Percentiles rank a stretch among this genome's conserved stretches.
phyloP scores from a whole-genome alignment of 2,329 filamentous ascomycete genomes.

The Chrysoporthe deuterocubensis region DNA sequence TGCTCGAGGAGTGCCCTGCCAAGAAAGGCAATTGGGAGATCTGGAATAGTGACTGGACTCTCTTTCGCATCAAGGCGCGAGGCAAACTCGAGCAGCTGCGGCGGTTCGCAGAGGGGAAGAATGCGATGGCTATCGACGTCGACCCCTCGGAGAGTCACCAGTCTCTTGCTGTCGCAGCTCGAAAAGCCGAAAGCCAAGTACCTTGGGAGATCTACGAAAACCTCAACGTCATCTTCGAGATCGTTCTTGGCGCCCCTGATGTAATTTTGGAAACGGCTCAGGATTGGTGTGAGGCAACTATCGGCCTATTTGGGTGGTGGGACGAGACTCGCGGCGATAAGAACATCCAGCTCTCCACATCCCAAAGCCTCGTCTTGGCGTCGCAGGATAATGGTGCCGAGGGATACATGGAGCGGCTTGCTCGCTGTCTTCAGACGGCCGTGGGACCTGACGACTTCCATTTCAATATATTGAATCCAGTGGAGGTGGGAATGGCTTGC shows the following conservation, averaged over 20 bases:
- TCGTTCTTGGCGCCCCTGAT: constrained; percentile 75
- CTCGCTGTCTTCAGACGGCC: constrained; percentile 71
- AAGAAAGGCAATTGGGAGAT: constrained; percentile 79
- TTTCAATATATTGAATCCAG: constrained; percentile 73
- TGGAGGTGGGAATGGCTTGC: constrained; percentile 82
- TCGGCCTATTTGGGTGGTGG: constrained; percentile 90
- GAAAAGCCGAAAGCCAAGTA: constrained; percentile 83
- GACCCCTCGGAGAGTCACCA: constrained; percentile 41
- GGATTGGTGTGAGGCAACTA: constrained; percentile 89
- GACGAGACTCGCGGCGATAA: constrained; percentile 70
- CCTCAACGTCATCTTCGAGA: constrained; percentile 77
- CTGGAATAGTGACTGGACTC: constrained; percentile 77
- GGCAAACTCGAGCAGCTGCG: constrained; percentile 72
- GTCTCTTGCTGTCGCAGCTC: constrained; percentile 66
- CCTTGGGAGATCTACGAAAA: constrained; percentile 92
- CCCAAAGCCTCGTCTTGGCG: constrained; percentile 42
- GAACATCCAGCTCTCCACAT: constrained; percentile 45
- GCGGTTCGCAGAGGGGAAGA: constrained; percentile 76
- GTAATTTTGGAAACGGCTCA: constrained; percentile 78
- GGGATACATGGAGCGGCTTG: constrained; percentile 75
- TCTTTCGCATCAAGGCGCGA: constrained; percentile 78
- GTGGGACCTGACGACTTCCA: constrained; percentile 69
- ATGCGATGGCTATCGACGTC: constrained; percentile 40
- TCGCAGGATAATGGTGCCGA: constrained; percentile 56
- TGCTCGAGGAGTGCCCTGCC: constrained; percentile 76